Percentiles rank a stretch among this genome's conserved stretches.
phyloP scores from a whole-genome alignment of 129 eudicot genomes.

The Chrysanthemum makinoi region DNA sequence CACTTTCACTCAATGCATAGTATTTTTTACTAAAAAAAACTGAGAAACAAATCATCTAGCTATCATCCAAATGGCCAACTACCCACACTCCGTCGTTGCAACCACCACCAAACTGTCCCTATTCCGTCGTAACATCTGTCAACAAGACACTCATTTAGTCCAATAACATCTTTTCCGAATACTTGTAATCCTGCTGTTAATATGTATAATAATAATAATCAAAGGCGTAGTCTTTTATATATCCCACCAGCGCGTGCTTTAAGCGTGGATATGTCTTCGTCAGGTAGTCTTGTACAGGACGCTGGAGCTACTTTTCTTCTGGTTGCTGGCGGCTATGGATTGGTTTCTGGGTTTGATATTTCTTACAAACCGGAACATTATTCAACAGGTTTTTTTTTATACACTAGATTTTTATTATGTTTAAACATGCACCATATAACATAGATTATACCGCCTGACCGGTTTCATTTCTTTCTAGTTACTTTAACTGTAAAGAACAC shows the following conservation, averaged over 20 bases:
- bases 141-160: not conserved
- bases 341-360: conserved; percentile 67
- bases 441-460: too few species aligned
- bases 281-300: conserved; percentile 44
- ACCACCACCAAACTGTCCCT: conserved; percentile 1
- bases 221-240: conserved; percentile 13
- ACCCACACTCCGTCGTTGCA: conserved; percentile 10
- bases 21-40: too few species aligned
- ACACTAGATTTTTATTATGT: not conserved
- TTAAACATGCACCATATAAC: not conserved
- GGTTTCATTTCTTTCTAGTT: too few species aligned
- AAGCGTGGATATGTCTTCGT: conserved; percentile 12
- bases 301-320: conserved; percentile 61
- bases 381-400: conserved; percentile 57
- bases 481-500: too few species aligned
- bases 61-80: conserved; percentile 15
- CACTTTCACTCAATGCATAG: too few species aligned
- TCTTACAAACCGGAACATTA: conserved; percentile 58
- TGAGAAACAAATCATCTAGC: too few species aligned
- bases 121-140: conserved; percentile 4
- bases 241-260: conserved; percentile 25
- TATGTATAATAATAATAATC: conserved; percentile 12
- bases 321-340: conserved; percentile 61
- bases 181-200: not conserved
- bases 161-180: not conserved